Percentiles rank a stretch among this genome's conserved stretches.
These are phyloP conservation scores for Mycena polygramma DNA, from an alignment of 768 basidiomycete genomes.

Conservation along the genomic window DNA sequence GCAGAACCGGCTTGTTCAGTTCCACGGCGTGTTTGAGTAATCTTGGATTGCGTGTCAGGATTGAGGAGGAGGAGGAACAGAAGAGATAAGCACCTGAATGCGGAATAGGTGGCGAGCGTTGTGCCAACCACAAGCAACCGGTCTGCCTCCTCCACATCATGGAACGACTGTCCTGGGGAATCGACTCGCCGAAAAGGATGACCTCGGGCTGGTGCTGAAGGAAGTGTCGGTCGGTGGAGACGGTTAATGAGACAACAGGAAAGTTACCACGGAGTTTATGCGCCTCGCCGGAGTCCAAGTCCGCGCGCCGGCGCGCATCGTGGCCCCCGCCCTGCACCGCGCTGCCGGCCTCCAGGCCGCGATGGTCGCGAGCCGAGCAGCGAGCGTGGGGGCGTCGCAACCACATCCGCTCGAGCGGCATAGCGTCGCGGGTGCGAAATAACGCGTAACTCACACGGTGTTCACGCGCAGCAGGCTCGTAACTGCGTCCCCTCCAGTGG, in stretches of 20 bases:
- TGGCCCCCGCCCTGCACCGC: no score
- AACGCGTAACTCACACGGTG: no score
- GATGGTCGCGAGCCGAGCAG: no score
- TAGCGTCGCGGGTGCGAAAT: no score
- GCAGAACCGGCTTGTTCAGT: constrained; percentile 79
- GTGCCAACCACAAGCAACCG: constrained; percentile 88
- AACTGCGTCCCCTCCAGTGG: no score
- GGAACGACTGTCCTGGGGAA: constrained; percentile 77
- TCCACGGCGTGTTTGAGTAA: constrained; percentile 59
- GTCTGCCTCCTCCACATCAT: constrained; percentile 70
- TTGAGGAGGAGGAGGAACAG: not conserved
- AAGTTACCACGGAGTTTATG: constrained; percentile 68
- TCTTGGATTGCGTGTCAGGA: constrained; percentile 55
- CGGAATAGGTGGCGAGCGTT: constrained; percentile 93
- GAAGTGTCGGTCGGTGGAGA: not conserved
- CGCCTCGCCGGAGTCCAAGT: no score
- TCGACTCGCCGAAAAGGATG: constrained; percentile 93
- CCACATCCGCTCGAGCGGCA: no score
- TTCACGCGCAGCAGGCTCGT: no score
- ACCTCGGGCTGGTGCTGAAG: constrained; percentile 84
- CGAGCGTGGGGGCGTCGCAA: no score
- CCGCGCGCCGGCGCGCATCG: no score
- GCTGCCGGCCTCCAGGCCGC: no score
- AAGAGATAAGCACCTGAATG: constrained; percentile 71
- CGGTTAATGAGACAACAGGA: not conserved